Conservation (phyloP, 2,329 filamentous ascomycete genomes). For the Fusarium sp. region DNA sequence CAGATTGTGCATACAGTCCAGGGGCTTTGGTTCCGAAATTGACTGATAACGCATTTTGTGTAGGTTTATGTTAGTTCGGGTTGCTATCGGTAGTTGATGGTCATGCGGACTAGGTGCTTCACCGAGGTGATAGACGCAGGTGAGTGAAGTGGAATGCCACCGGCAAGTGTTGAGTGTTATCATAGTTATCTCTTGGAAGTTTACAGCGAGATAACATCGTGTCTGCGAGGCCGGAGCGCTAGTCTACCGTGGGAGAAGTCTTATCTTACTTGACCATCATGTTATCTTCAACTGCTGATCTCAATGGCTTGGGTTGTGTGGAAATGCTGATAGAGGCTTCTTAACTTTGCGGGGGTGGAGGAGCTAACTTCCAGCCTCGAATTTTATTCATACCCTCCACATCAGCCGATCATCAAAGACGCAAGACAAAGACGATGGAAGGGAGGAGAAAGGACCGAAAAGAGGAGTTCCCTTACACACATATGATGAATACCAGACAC, state of each 20-base stretch:
- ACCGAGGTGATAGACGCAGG: background rate
- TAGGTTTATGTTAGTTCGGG: background rate
- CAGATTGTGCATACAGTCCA: constrained; percentile 11
- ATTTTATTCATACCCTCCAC: background rate
- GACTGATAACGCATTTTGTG: background rate
- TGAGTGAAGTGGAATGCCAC: background rate
- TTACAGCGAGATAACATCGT: background rate
- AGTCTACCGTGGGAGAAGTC: background rate
- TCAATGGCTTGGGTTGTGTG: background rate
- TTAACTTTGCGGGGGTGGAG: background rate
- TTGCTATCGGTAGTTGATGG: background rate
- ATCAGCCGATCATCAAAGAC: background rate
- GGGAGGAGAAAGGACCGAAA: background rate
- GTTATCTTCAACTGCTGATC: background rate
- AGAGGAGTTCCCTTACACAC: background rate
- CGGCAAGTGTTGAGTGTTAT: background rate
- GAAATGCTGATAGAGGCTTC: background rate
- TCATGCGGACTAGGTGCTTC: background rate
- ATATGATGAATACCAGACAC: background rate
- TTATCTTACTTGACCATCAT: background rate
- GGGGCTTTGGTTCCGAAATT: background rate
- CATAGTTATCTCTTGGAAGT: no score
- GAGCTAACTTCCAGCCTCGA: background rate
- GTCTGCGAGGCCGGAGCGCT: background rate
- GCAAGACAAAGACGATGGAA: background rate